Evolutionary conservation across 768 basidiomycete species (phyloP).

Genomic region (Mycena alexandri): DNA sequence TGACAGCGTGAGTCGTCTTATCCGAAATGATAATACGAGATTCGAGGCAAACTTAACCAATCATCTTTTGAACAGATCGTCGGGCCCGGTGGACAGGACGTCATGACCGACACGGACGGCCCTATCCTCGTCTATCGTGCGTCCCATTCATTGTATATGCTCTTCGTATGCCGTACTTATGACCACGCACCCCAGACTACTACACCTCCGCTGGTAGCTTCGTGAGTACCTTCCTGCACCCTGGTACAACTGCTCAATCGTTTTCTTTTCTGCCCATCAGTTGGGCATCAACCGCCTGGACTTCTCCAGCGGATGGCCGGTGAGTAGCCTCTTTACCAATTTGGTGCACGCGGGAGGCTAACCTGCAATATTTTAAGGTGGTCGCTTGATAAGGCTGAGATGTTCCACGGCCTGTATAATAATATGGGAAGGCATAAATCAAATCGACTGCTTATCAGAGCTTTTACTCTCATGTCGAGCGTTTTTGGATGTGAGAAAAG

Average conservation of each 20-base stretch:
- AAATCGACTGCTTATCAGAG: too few species aligned
- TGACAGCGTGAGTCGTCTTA: constrained; percentile 49
- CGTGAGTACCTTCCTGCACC: constrained; percentile 44
- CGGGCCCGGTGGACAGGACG: constrained; percentile 69
- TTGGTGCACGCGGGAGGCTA: neutral
- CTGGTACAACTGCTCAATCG: too few species aligned
- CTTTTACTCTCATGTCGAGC: too few species aligned
- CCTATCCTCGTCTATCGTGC: constrained; percentile 59
- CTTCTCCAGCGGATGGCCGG: constrained; percentile 65
- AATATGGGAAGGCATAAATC: too few species aligned
- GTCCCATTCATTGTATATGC: neutral
- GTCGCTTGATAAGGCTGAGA: neutral
- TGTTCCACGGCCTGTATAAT: neutral
- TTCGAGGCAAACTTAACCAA: too few species aligned
- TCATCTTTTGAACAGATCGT: constrained; percentile 49
- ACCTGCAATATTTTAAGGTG: neutral
- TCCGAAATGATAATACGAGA: neutral
- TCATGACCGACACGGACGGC: constrained; percentile 60
- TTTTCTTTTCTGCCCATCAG: constrained; percentile 33
- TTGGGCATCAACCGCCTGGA: constrained; percentile 62
- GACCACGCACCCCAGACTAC: constrained; percentile 46
- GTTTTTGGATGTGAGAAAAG: too few species aligned
- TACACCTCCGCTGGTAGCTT: constrained; percentile 61
- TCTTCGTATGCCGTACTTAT: neutral
- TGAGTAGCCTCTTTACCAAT: constrained; percentile 40